Conservation (phyloP, 495 filamentous ascomycete genomes). For the Aspergillus affinis region DNA sequence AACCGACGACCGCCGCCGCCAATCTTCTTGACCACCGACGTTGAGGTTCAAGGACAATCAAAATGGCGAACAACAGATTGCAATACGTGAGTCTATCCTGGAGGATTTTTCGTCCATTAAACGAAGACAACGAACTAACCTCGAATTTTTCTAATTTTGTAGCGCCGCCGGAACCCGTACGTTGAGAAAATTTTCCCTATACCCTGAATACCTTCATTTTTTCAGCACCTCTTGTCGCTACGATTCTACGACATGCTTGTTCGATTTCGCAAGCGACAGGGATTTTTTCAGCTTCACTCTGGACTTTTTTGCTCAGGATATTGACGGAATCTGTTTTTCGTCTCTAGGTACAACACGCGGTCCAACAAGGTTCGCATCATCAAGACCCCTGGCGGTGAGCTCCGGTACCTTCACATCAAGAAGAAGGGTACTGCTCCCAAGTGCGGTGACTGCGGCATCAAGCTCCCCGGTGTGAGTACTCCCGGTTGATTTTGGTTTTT, state of each 20-base stretch:
- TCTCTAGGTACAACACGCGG: slow-evolving; percentile 84
- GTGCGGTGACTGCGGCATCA: slow-evolving; percentile 97
- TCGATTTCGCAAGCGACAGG: slow-evolving; percentile 9
- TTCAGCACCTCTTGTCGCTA: slow-evolving; percentile 13
- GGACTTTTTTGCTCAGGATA: slow-evolving; percentile 27
- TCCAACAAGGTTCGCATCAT: slow-evolving; percentile 95
- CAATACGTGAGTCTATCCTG: slow-evolving; percentile 62
- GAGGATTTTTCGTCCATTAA: slow-evolving; percentile 1
- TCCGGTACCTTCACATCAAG: slow-evolving; percentile 97
- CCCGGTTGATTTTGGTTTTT: slow-evolving; percentile 25
- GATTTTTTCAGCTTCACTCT: slow-evolving; percentile 4
- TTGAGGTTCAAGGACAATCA: slow-evolving; percentile 51
- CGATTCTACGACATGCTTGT: slow-evolving; percentile 13
- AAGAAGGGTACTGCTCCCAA: slow-evolving; percentile 95
- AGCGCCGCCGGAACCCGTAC: slow-evolving; percentile 91
- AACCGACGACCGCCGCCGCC: slow-evolving; percentile 56
- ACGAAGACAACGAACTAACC: slow-evolving; percentile 23
- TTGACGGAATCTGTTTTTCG: slow-evolving; percentile 34
- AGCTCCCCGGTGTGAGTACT: slow-evolving; percentile 86
- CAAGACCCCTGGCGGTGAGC: slow-evolving; percentile 93
- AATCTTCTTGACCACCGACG: slow-evolving; percentile 41
- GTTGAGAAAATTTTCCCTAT: slow-evolving; percentile 41
- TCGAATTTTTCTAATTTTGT: slow-evolving; percentile 17
- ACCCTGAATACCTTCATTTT: slow-evolving; percentile 7
- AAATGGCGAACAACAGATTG: slow-evolving; percentile 69